Percentiles rank a stretch among this genome's conserved stretches.
Conservation (phyloP, 2,329 filamentous ascomycete genomes). For the Aspergillus glaucus region DNA sequence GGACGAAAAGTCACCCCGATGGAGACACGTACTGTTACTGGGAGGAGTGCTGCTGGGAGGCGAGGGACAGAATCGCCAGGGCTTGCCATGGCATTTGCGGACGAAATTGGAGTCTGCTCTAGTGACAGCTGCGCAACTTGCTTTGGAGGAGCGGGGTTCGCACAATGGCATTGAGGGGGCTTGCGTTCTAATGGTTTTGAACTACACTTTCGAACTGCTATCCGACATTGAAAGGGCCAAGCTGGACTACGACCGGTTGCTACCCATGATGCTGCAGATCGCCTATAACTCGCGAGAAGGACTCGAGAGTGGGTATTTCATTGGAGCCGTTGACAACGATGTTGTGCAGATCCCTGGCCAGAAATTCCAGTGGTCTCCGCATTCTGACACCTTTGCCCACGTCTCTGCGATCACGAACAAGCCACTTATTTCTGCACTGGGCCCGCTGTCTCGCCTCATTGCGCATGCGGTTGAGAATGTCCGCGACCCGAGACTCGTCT, state of each 20-base stretch:
- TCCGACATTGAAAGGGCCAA: slow-evolving; percentile 53
- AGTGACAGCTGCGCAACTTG: slow-evolving; percentile 69
- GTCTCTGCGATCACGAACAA: slow-evolving; percentile 51
- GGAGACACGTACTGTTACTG: slow-evolving; percentile 78
- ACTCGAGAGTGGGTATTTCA: slow-evolving; percentile 68
- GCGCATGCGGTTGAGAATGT: slow-evolving; percentile 57
- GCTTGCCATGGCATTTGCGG: slow-evolving; percentile 59
- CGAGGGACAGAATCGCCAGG: slow-evolving; percentile 56
- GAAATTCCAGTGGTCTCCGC: slow-evolving; percentile 60
- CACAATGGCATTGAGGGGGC: slow-evolving; percentile 45
- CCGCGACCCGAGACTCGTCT: slow-evolving; percentile 38
- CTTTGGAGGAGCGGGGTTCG: slow-evolving; percentile 53
- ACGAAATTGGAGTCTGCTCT: slow-evolving; percentile 66
- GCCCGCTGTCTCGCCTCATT: slow-evolving; percentile 57
- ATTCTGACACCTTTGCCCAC: slow-evolving; percentile 52
- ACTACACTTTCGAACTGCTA: slow-evolving; percentile 68
- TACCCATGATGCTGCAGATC: slow-evolving; percentile 63
- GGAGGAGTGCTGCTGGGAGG: slow-evolving; percentile 73
- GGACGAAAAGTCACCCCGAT: slow-evolving; percentile 59
- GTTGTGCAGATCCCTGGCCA: slow-evolving; percentile 49
- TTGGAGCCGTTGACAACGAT: slow-evolving; percentile 63
- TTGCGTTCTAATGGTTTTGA: slow-evolving; percentile 63
- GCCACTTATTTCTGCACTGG: slow-evolving; percentile 55
- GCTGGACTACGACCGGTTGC: slow-evolving; percentile 61
- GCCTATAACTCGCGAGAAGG: slow-evolving; percentile 66